Evolutionary conservation across 495 filamentous ascomycete species (phyloP).

Genomic region (Aspergillus affinis): DNA sequence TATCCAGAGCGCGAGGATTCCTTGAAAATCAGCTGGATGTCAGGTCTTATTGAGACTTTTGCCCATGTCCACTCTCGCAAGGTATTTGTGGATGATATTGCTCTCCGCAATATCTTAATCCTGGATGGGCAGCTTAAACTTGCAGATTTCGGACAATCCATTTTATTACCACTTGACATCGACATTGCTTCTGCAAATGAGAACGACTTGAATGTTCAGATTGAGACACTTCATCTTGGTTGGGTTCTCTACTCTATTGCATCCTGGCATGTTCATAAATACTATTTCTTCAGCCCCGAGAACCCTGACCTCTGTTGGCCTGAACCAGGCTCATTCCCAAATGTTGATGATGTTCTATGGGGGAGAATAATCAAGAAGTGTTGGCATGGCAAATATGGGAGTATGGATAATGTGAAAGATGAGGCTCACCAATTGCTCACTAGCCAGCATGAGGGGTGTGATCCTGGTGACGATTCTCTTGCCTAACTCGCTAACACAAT

Average conservation of each 20-base stretch:
- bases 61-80: constrained; percentile 16
- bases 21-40: constrained; percentile 15
- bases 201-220: constrained; percentile 16
- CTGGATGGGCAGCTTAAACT: constrained; percentile 14
- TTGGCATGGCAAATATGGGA: constrained; percentile 18
- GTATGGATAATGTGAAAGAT: constrained; percentile 14
- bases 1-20: constrained; percentile 12
- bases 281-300: constrained; percentile 22
- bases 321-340: constrained; percentile 14
- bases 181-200: constrained; percentile 19
- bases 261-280: constrained; percentile 19
- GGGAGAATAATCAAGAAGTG: constrained; percentile 21
- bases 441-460: too few species aligned
- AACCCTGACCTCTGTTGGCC: constrained; percentile 18
- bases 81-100: constrained; percentile 22
- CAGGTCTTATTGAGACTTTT: constrained; percentile 15
- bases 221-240: constrained; percentile 24
- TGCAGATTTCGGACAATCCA: constrained; percentile 19
- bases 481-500: too few species aligned
- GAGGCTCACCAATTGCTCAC: constrained; percentile 11
- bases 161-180: constrained; percentile 18
- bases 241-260: constrained; percentile 24
- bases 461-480: too few species aligned
- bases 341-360: constrained; percentile 19
- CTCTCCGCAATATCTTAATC: constrained; percentile 21